phyloP scores from a whole-genome alignment of 371 early-diverging fungal genomes.

The Syncephalastrum racemosum region DNA sequence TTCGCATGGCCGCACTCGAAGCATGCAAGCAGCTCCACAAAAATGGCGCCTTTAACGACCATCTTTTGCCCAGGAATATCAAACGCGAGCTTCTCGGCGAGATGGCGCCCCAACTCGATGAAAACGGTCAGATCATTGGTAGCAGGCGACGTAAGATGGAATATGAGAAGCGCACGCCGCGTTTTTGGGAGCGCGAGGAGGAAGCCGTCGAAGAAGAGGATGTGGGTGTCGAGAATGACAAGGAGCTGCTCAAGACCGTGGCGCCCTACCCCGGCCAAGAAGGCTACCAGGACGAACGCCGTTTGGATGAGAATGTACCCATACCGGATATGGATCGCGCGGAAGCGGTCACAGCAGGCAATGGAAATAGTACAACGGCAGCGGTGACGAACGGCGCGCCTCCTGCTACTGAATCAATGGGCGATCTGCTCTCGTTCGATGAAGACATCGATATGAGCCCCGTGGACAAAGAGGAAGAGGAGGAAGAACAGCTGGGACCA shows the following conservation, averaged over 20 bases:
- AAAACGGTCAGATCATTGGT: constrained; percentile 49
- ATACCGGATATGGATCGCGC: no score
- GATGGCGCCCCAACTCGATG: constrained; percentile 37
- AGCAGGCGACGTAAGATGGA: constrained; percentile 41
- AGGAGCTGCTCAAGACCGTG: constrained; percentile 15
- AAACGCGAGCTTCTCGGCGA: constrained; percentile 42
- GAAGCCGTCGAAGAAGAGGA: constrained; percentile 17
- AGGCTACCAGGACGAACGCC: no score
- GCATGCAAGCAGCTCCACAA: constrained; percentile 66
- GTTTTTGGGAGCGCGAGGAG: constrained; percentile 34
- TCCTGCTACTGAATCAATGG: no score
- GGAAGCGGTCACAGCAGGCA: no score
- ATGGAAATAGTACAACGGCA: not conserved
- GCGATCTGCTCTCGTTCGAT: no score
- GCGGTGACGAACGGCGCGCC: not conserved
- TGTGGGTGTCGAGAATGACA: constrained; percentile 9
- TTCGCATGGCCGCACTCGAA: constrained; percentile 71
- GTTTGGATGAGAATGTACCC: no score
- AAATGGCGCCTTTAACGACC: constrained; percentile 71
- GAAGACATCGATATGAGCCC: no score
- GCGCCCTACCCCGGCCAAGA: not conserved
- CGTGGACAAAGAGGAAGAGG: constrained; percentile 1
- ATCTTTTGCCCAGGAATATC: constrained; percentile 58
- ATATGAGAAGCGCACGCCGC: constrained; percentile 43
- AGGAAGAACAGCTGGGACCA: constrained; percentile 19